These are phyloP conservation scores for Ajuga reptans DNA, from an alignment of 305 asterid species.

Conservation along the genomic window DNA sequence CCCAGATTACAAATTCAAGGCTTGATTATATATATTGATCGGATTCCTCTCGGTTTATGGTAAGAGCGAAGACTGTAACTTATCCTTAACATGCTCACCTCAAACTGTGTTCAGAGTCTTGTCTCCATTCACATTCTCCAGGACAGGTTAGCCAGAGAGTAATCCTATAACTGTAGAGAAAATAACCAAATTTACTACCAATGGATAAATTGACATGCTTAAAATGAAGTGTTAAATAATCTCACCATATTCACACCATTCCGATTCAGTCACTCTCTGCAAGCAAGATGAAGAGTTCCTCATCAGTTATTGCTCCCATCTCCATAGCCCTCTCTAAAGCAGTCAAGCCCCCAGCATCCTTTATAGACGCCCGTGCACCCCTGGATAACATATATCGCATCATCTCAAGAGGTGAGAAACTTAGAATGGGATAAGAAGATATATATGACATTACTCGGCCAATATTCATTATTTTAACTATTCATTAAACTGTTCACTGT, in stretches of 20 bases:
- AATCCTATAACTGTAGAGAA: constrained; percentile 9
- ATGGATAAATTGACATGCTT: neutral
- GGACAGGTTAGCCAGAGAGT: neutral
- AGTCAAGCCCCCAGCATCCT: constrained; percentile 67
- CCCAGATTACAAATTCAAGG: neutral
- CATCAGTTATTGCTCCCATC: constrained; percentile 92
- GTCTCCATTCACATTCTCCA: neutral
- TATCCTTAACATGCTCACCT: neutral
- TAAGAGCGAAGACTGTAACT: neutral
- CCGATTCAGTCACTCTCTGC: constrained; percentile 54
- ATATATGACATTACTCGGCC: neutral
- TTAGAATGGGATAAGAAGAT: neutral
- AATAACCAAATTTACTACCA: neutral
- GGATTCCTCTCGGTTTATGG: neutral
- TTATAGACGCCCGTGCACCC: constrained; percentile 79
- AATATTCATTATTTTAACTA: neutral
- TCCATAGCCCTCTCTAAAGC: constrained; percentile 92
- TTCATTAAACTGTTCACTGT: neutral
- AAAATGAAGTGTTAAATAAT: constrained; percentile 1
- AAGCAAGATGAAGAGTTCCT: constrained; percentile 76
- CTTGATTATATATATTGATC: neutral
- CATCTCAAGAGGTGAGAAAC: neutral
- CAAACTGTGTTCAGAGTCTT: neutral
- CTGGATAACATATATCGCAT: constrained; percentile 31
- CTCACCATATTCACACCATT: constrained; percentile 21